Conservation (phyloP, 139 green algal species). For the Zygnema cylindricum region DNA sequence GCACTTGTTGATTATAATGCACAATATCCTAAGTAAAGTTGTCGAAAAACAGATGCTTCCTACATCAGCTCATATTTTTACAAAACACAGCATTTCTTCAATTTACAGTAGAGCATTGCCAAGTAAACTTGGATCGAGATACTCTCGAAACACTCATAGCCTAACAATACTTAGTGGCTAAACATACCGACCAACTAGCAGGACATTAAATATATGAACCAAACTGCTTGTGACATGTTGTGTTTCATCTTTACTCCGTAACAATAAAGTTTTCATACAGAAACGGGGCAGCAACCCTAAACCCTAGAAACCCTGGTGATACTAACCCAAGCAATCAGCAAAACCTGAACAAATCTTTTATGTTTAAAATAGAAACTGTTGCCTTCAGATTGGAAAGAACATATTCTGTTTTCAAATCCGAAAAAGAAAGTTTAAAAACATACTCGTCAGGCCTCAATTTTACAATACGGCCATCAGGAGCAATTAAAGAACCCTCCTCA, state of each 20-base stretch:
- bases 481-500: constrained; percentile 56
- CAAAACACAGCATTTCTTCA: too few species aligned
- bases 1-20: too few species aligned
- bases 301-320: neutral
- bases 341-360: neutral
- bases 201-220: too few species aligned
- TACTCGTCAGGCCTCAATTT: constrained; percentile 49
- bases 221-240: too few species aligned
- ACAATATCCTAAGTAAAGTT: too few species aligned
- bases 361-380: neutral
- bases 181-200: too few species aligned
- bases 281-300: neutral
- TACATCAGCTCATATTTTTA: too few species aligned
- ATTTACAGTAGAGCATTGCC: too few species aligned
- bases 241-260: neutral
- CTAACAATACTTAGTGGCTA: too few species aligned
- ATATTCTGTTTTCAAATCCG: neutral
- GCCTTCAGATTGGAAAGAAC: neutral
- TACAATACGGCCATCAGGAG: constrained; percentile 54
- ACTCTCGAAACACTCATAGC: too few species aligned
- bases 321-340: neutral
- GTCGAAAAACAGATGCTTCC: too few species aligned
- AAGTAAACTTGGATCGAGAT: too few species aligned
- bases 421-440: constrained; percentile 19
- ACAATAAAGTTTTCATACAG: neutral